These are phyloP conservation scores for Rhododendron molle DNA, from an alignment of 148 eudicot species.

Conservation along the genomic window DNA sequence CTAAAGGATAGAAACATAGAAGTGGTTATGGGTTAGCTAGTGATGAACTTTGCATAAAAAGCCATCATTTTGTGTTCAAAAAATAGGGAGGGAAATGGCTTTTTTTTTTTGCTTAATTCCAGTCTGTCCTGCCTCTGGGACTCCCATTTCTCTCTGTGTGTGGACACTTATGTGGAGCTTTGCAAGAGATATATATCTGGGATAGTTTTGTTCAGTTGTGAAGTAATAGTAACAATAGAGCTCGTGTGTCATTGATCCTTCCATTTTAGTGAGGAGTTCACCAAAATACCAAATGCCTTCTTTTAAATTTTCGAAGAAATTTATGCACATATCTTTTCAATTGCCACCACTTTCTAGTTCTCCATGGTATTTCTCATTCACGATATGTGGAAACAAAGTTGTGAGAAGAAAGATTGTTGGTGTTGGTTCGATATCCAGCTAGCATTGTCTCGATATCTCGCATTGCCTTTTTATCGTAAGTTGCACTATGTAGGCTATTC, in stretches of 20 bases:
- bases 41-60: background rate
- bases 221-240: background rate
- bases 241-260: background rate
- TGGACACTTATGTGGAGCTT: background rate
- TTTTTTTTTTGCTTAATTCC: background rate
- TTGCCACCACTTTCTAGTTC: background rate
- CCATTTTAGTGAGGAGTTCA: background rate
- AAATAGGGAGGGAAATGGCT: background rate
- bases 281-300: background rate
- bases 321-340: background rate
- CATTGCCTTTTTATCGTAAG: background rate
- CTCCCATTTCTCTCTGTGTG: background rate
- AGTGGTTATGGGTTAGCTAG: background rate
- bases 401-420: background rate
- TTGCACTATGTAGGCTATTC: background rate
- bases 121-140: background rate
- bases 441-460: background rate
- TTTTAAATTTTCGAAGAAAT: background rate
- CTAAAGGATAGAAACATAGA: slow-evolving; percentile 10
- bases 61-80: background rate
- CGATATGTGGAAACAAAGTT: background rate
- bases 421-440: background rate
- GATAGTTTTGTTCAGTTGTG: background rate
- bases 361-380: background rate
- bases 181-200: background rate